These are phyloP conservation scores for Austroboletus niveus DNA, from an alignment of 1,284 basidiomycete species.

Conservation along the genomic window DNA sequence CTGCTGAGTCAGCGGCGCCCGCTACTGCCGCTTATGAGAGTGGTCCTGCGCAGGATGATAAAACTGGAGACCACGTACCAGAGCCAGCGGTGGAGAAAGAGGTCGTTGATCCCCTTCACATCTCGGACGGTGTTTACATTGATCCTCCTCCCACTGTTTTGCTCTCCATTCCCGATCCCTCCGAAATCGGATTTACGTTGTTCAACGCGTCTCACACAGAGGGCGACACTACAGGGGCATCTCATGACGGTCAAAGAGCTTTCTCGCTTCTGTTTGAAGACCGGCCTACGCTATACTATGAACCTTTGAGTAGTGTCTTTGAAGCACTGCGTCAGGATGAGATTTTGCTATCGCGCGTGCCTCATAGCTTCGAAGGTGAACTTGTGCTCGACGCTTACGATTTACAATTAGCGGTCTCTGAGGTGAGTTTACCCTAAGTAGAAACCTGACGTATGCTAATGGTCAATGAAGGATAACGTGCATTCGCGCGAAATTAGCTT, in stretches of 20 bases:
- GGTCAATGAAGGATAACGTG: slow-evolving; percentile 61
- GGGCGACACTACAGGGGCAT: slow-evolving; percentile 26
- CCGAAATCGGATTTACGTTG: slow-evolving; percentile 46
- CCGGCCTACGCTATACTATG: slow-evolving; percentile 69
- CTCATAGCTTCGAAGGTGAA: slow-evolving; percentile 55
- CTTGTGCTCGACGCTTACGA: slow-evolving; percentile 67
- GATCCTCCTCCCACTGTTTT: slow-evolving; percentile 74
- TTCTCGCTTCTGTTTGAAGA: slow-evolving; percentile 52
- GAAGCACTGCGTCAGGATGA: slow-evolving; percentile 64
- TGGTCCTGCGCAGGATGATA: slow-evolving; percentile 10
- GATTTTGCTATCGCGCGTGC: slow-evolving; percentile 41
- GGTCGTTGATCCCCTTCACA: slow-evolving; percentile 54
- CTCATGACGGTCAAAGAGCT: slow-evolving; percentile 13
- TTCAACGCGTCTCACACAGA: slow-evolving; percentile 50
- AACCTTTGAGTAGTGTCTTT: slow-evolving; percentile 64
- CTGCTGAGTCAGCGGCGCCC: slow-evolving; percentile 4
- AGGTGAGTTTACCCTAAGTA: slow-evolving; percentile 44
- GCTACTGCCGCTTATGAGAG: slow-evolving; percentile 8
- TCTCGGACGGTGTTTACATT: slow-evolving; percentile 68
- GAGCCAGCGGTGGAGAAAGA: slow-evolving; percentile 9
- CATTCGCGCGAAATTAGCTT: slow-evolving; percentile 67
- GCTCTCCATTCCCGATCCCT: slow-evolving; percentile 46
- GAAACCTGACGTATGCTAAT: slow-evolving; percentile 4
- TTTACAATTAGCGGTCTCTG: slow-evolving; percentile 58
- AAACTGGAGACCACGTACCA: slow-evolving; percentile 8